Percentiles rank a stretch among this genome's conserved stretches.
phyloP scores from a whole-genome alignment of 1,284 basidiomycete species.

The Prillingera fragicola region DNA sequence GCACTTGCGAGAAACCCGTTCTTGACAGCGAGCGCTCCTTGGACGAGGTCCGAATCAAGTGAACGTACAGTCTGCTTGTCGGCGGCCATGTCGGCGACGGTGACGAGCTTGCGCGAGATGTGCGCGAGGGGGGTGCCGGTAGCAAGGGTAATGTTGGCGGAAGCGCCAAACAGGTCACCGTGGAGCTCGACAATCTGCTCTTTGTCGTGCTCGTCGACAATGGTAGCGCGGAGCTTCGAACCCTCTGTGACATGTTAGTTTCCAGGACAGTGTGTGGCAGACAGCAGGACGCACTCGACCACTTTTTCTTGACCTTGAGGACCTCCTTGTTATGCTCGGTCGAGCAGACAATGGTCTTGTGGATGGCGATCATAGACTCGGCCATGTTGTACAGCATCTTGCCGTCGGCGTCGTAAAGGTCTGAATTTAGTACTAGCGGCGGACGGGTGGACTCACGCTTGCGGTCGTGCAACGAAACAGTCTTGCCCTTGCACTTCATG shows the following conservation, averaged over 20 bases:
- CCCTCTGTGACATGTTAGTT: slow-evolving; percentile 5
- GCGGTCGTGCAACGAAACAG: slow-evolving; percentile 8
- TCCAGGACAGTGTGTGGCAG: no score
- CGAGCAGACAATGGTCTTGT: slow-evolving; percentile 1
- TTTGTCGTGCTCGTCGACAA: not conserved
- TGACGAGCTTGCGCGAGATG: slow-evolving; percentile 7
- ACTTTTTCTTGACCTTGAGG: slow-evolving; percentile 5
- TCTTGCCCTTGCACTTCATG: slow-evolving; percentile 3
- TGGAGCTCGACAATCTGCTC: not conserved
- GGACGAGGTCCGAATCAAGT: no score
- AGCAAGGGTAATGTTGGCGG: slow-evolving; percentile 4
- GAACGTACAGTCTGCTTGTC: slow-evolving; percentile 18
- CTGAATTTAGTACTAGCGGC: not conserved
- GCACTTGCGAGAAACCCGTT: no score
- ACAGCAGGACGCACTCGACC: slow-evolving; percentile 10
- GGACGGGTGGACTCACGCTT: slow-evolving; percentile 11
- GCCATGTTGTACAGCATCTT: slow-evolving; percentile 13
- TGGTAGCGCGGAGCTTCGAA: slow-evolving; percentile 2
- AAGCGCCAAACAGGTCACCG: slow-evolving; percentile 12
- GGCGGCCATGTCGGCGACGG: not conserved
- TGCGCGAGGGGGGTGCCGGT: slow-evolving; percentile 5
- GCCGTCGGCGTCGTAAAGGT: slow-evolving; percentile 8
- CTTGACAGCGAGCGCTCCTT: no score
- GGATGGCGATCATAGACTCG: slow-evolving; percentile 1
- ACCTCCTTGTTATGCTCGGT: slow-evolving; percentile 5